A percentile compares a stretch with the other conserved stretches of the same genome.
Evolutionary conservation across 2,329 filamentous ascomycete species (phyloP).

Genomic region (Colletotrichum sp.): DNA sequence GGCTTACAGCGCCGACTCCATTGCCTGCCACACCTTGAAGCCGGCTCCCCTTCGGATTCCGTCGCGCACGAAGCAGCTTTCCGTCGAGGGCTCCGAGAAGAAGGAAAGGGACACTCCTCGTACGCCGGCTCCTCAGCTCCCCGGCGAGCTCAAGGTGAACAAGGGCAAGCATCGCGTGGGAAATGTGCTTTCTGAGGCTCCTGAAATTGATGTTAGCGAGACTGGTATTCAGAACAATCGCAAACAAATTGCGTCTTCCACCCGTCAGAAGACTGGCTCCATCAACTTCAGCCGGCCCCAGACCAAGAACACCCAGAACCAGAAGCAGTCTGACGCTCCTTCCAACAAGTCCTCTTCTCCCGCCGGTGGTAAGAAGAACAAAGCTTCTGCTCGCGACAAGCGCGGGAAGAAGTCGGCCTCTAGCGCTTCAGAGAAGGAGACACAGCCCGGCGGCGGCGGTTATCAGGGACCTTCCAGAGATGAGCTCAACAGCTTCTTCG

Average conservation of each 20-base stretch:
- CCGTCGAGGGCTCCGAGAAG: not conserved
- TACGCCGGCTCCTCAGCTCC: not conserved
- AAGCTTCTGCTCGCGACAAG: not conserved
- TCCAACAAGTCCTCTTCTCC: not conserved
- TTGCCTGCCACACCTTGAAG: constrained; percentile 18
- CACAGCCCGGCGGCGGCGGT: not conserved
- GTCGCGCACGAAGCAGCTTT: not conserved
- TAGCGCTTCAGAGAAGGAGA: not conserved
- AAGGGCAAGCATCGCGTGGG: not conserved
- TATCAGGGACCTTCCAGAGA: not conserved
- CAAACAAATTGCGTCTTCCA: not conserved
- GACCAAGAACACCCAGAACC: not conserved
- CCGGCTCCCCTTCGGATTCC: constrained; percentile 19
- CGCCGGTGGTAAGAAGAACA: not conserved
- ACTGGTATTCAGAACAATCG: not conserved
- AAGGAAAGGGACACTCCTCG: not conserved
- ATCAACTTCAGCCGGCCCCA: constrained; percentile 16
- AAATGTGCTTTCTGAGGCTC: not conserved
- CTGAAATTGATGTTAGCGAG: not conserved
- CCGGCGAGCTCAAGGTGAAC: not conserved
- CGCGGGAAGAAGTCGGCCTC: not conserved
- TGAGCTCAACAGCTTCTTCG: not conserved
- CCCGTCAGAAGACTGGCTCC: not conserved
- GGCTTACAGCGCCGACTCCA: constrained; percentile 11
- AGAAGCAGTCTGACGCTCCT: not conserved